Conservation (phyloP, 2,329 filamentous ascomycete genomes). For the Stagonosporopsis rhizophila region DNA sequence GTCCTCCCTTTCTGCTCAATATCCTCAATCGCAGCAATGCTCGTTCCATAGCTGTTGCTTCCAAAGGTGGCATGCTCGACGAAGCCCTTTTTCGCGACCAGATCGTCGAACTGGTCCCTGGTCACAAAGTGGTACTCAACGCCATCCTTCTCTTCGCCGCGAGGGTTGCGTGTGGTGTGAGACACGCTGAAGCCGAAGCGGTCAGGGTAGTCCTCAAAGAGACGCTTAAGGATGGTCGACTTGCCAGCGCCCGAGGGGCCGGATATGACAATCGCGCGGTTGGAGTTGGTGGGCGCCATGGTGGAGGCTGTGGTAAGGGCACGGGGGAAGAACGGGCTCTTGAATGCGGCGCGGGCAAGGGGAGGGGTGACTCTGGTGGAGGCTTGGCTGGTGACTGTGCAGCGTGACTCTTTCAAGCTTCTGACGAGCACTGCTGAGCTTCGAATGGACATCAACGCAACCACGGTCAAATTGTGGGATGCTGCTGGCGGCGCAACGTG, state of each 20-base stretch:
- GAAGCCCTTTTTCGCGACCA: constrained; percentile 70
- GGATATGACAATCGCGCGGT: constrained; percentile 70
- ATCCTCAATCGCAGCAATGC: constrained; percentile 77
- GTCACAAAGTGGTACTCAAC: constrained; percentile 78
- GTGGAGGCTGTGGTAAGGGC: constrained; percentile 15
- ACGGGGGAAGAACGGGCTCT: background rate
- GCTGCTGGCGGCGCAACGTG: constrained; percentile 24
- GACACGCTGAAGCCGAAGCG: constrained; percentile 68
- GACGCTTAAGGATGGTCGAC: constrained; percentile 76
- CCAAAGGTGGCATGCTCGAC: constrained; percentile 89
- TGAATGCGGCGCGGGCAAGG: background rate
- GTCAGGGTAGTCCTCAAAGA: constrained; percentile 70
- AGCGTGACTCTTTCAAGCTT: constrained; percentile 15
- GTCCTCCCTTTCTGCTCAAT: constrained; percentile 74
- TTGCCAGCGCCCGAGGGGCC: constrained; percentile 83
- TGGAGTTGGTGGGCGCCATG: constrained; percentile 26
- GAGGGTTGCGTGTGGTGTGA: constrained; percentile 82
- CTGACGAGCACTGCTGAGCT: constrained; percentile 18
- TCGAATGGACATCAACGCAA: constrained; percentile 37
- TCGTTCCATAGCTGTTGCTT: constrained; percentile 86
- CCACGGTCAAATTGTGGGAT: constrained; percentile 22
- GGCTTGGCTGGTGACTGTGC: background rate
- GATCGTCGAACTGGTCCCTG: constrained; percentile 56
- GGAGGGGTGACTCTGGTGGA: background rate
- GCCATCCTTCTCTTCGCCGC: constrained; percentile 76